Evolutionary conservation across 257 asterid genomes (phyloP).

Genomic region (Rhazya stricta): DNA sequence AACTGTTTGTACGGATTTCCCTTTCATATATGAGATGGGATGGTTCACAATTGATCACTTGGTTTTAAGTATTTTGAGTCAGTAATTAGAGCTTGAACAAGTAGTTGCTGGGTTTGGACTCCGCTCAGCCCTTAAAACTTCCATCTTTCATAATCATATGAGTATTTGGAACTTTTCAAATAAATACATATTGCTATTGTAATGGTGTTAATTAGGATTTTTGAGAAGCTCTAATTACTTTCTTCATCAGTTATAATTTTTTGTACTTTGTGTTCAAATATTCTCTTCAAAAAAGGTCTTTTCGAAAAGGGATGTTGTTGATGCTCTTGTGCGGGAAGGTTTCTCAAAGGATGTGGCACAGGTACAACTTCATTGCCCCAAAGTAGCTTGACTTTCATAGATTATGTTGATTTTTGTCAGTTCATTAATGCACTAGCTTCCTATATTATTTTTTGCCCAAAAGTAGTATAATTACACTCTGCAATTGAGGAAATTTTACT

Average conservation of each 20-base stretch:
- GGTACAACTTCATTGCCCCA: conserved; percentile 33
- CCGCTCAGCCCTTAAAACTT: too few species aligned
- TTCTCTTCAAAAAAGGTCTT: conserved; percentile 73
- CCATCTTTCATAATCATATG: too few species aligned
- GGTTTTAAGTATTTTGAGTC: not conserved
- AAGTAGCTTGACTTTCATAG: not conserved
- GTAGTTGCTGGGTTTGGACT: too few species aligned
- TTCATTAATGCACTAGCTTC: not conserved
- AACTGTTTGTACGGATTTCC: not conserved
- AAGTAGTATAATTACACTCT: not conserved
- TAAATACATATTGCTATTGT: too few species aligned
- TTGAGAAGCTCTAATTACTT: not conserved
- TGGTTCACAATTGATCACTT: not conserved
- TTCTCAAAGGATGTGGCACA: conserved; percentile 96
- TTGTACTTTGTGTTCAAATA: conserved; percentile 21
- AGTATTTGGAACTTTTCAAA: too few species aligned
- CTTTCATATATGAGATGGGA: not conserved
- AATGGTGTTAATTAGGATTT: not conserved
- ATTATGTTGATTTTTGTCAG: not conserved
- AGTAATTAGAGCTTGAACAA: too few species aligned
- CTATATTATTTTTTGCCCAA: not conserved
- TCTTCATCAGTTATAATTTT: conserved; percentile 2
- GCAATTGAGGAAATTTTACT: not conserved
- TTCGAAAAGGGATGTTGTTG: conserved; percentile 69
- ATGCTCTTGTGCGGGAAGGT: conserved; percentile 66